These are phyloP conservation scores for Sporisorium reilianum DNA, from an alignment of 1,284 basidiomycete genomes.

Conservation along the genomic window DNA sequence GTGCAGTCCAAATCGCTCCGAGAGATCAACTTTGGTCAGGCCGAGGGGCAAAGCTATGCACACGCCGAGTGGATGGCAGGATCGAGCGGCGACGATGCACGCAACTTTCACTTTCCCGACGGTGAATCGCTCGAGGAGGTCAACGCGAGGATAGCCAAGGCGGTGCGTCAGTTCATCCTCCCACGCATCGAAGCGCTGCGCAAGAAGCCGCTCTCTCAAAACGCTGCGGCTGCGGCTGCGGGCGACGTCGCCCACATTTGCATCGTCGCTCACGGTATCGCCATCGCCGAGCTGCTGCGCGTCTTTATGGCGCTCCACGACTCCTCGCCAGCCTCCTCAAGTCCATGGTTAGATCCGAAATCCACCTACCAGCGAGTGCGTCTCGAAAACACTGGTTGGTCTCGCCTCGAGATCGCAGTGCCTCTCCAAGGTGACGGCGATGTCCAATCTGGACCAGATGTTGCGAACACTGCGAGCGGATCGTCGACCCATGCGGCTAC, in stretches of 20 bases:
- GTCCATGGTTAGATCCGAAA: slow-evolving; percentile 65
- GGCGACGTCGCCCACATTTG: slow-evolving; percentile 74
- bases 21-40: slow-evolving; percentile 76
- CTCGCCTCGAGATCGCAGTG: slow-evolving; percentile 70
- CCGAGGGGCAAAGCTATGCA: slow-evolving; percentile 77
- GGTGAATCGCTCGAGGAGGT: slow-evolving; percentile 82
- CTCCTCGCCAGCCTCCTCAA: slow-evolving; percentile 20
- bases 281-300: slow-evolving; percentile 75
- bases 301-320: slow-evolving; percentile 60
- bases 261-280: slow-evolving; percentile 83
- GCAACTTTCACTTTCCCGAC: slow-evolving; percentile 76
- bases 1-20: slow-evolving; percentile 71
- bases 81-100: slow-evolving; percentile 66
- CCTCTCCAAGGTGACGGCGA: slow-evolving; percentile 23
- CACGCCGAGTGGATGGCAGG: slow-evolving; percentile 37
- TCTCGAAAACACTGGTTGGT: slow-evolving; percentile 73
- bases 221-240: slow-evolving; percentile 8
- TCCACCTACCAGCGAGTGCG: slow-evolving; percentile 70
- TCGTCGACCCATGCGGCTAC: neutral
- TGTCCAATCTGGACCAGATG: neutral
- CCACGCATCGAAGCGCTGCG: slow-evolving; percentile 72
- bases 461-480: neutral
- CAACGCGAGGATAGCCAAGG: slow-evolving; percentile 74
- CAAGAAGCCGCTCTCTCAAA: slow-evolving; percentile 24
- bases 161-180: slow-evolving; percentile 76